Evolutionary conservation across 2,329 filamentous ascomycete species (phyloP), one percentile per base, ranked within the genome.

Genomic region (Pochonia chlamydosporia): DNA sequence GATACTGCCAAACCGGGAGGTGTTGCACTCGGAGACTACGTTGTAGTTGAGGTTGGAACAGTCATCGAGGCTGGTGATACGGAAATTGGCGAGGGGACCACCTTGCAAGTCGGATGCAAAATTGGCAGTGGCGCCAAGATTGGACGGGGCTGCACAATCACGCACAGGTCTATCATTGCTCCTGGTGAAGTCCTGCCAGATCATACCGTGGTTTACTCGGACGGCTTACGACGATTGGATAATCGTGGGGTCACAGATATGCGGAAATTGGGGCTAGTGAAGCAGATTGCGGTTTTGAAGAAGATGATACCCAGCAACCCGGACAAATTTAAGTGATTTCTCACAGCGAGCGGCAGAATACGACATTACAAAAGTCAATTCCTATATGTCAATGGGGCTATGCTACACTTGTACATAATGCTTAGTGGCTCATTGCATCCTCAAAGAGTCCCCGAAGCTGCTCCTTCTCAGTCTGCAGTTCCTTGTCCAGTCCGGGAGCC

Each of bases 401-500:
- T 1, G 20, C 6, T 39, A 39, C 35, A 39, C 16, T 21, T 39
- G 5, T 39, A 18, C 35, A 13, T 23, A 16, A 23, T 7, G 20
- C 20, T 54, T 55, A 69, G 50, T 69, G 63, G 43, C 55, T 56
- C 69, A 81, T 65, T 5, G 78, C 71, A 45, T 72, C 65, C 60
- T 90, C 86, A 66, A 92, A 87, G 53, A 93, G 62, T 10, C 62
- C 65, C 52, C 81, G 75, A 58, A 93, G 65, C 67, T 91, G 84
- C 47, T 88, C 85, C 63, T 78, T 82, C 66, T 92, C 87, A 41
- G 75, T 72, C 58, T 84, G 74, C 40, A 88, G 65, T 60, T 90
- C 85, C 55, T 76, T 78, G 33, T 79, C 81, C 58, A 99, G 66
- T 23, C 80, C 90, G 1, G 93, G 95, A 25, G 93, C 93, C 52